Base-by-base conservation (phyloP, 176 grass and related monocot species). In the Ensete glaucum region DNA sequence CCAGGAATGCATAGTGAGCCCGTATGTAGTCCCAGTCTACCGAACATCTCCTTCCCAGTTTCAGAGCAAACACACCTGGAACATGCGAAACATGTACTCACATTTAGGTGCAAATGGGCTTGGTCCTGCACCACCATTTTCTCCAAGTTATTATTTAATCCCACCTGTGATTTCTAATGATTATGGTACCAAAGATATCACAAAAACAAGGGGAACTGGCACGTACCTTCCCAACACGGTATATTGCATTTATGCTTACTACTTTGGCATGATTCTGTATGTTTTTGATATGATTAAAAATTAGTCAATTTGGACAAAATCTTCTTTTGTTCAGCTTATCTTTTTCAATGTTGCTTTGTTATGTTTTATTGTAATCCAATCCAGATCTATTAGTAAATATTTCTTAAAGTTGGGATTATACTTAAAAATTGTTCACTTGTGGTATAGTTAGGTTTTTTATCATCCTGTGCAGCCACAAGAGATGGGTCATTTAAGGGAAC, bases 171-270 rank as follows among this genome's bases (percentile, higher is more conserved):
- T 86, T 52, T 54, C 64, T 14, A 57, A 62, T 54, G 50, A 62
- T 80, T 89, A 85, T 82, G 81, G 82, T 52, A 64, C 72, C 25
- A 88, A 90, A 73, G 90, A 93, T 77, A 59, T 65, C 73, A 75
- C 64, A 19, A 89, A 87, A 62, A 76, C 77, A 73, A 83, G 72
- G 67, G 94, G 94, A 80, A 98, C 90, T 77, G 90, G 90, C 70
- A 98, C 94, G 51, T 98, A 93, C 85, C 88, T 93, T 72, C 90
- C 94, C 12, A 83, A 90, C 57, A 79, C 74, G 69, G 90, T 93
- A 50, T 79, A 78, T 83, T 64, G 78, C 9, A 67, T 70, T 64
- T 66, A 21, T 76, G 84, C 19, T 27, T 74, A 15, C 1, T 72
- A 58, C 17, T 75, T 78, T 48, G 7, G 19, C 43, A 0, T 27